These are phyloP conservation scores for Fusarium nematophilum DNA, from an alignment of 2,329 filamentous ascomycete genomes.

Conservation along the genomic window DNA sequence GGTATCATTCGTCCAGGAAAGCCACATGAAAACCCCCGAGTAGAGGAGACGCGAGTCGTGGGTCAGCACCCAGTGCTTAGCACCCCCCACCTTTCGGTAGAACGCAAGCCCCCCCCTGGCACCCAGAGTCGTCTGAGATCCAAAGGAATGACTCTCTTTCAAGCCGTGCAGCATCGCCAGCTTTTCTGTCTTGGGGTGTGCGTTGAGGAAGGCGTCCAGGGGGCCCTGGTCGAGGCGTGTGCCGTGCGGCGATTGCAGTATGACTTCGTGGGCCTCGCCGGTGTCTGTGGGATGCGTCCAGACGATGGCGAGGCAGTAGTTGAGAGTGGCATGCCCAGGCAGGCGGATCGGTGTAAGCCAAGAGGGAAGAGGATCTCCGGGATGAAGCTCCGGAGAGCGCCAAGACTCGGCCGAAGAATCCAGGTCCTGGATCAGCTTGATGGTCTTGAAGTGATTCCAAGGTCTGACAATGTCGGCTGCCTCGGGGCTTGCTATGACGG, in stretches of 20 bases:
- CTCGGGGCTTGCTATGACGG: slow-evolving; percentile 32
- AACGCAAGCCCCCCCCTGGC: slow-evolving; percentile 33
- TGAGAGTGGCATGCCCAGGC: slow-evolving; percentile 24
- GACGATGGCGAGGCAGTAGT: slow-evolving; percentile 35
- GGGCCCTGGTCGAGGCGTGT: slow-evolving; percentile 25
- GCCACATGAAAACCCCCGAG: slow-evolving; percentile 27
- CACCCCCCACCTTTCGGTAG: slow-evolving; percentile 32
- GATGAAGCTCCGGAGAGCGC: slow-evolving; percentile 30
- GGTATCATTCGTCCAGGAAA: slow-evolving; percentile 24
- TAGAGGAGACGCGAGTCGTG: slow-evolving; percentile 30
- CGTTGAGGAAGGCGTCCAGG: slow-evolving; percentile 32
- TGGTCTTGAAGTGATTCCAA: slow-evolving; percentile 36
- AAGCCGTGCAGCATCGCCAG: slow-evolving; percentile 40
- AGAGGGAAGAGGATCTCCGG: slow-evolving; percentile 32
- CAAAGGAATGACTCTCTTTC: slow-evolving; percentile 32
- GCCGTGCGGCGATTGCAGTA: slow-evolving; percentile 39
- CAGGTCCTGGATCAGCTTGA: slow-evolving; percentile 26
- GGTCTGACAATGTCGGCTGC: slow-evolving; percentile 18
- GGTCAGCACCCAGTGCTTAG: slow-evolving; percentile 36
- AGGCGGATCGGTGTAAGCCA: slow-evolving; percentile 39
- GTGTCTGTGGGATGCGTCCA: slow-evolving; percentile 29
- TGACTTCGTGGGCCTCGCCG: slow-evolving; percentile 31
- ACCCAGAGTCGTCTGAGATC: slow-evolving; percentile 17
- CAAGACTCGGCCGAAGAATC: slow-evolving; percentile 12
- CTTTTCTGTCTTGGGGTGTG: slow-evolving; percentile 36